Evolutionary conservation across 2,329 filamentous ascomycete species (phyloP).

Genomic region (Penicillium sumatraense): DNA sequence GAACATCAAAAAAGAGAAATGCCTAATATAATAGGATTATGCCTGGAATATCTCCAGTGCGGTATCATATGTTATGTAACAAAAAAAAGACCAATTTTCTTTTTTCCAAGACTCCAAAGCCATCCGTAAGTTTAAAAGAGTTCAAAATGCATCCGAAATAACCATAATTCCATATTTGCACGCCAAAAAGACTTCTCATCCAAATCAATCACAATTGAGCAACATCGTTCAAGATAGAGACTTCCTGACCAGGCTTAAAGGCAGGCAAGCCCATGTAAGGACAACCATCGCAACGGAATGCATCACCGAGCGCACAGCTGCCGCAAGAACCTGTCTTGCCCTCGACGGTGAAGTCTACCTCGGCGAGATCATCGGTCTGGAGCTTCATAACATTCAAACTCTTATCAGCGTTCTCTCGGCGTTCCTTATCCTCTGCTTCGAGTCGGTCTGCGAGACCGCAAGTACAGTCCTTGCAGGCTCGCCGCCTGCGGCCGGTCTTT

Average conservation of each 20-base stretch:
- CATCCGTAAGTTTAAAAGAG: background rate
- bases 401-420: conserved; percentile 67
- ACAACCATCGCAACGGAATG: conserved; percentile 74
- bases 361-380: conserved; percentile 72
- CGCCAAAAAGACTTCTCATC: conserved; percentile 4
- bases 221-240: conserved; percentile 82
- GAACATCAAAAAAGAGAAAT: background rate
- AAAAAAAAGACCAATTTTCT: background rate
- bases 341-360: conserved; percentile 96
- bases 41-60: conserved; percentile 10
- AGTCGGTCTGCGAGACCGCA: conserved; percentile 87
- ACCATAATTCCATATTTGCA: background rate
- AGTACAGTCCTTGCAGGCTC: conserved; percentile 97
- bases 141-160: background rate
- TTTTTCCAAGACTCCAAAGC: background rate
- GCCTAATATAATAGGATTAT: conserved; percentile 3
- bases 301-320: conserved; percentile 91
- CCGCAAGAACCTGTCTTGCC: conserved; percentile 92
- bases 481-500: conserved; percentile 76
- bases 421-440: conserved; percentile 79
- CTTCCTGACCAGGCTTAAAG: conserved; percentile 97
- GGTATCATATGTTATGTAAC: conserved; percentile 14
- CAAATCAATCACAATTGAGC: conserved; percentile 68
- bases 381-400: conserved; percentile 64
- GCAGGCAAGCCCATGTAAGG: conserved; percentile 91